A percentile compares a stretch with the other conserved stretches of the same genome.
Conservation (phyloP, 768 basidiomycete species). For the Paxillus involutus region DNA sequence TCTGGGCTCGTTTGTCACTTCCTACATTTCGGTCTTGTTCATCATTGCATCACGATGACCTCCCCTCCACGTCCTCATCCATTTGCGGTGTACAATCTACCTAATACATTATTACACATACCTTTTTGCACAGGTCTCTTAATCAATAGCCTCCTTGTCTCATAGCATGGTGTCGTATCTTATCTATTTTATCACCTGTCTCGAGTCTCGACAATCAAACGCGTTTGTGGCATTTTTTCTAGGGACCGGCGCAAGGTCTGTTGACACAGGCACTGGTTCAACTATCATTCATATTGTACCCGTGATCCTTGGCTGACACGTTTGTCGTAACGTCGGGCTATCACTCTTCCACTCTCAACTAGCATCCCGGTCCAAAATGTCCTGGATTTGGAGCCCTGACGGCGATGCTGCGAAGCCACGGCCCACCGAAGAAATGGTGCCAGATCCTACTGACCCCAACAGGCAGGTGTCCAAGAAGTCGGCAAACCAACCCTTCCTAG, state of each 20-base stretch:
- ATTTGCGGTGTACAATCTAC: slow-evolving; percentile 34
- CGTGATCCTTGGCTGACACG: background rate
- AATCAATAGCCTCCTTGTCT: slow-evolving; percentile 25
- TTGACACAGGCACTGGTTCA: no score
- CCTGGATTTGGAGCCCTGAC: slow-evolving; percentile 58
- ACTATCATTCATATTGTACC: background rate
- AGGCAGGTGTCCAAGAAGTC: slow-evolving; percentile 78
- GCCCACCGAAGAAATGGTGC: slow-evolving; percentile 47
- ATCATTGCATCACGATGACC: slow-evolving; percentile 28
- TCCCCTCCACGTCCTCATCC: slow-evolving; percentile 20
- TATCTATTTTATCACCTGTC: slow-evolving; percentile 8
- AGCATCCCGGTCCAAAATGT: slow-evolving; percentile 41
- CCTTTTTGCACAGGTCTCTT: slow-evolving; percentile 31
- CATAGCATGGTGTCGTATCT: slow-evolving; percentile 19
- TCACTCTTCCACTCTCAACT: background rate
- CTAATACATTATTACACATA: slow-evolving; percentile 33
- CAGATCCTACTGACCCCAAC: slow-evolving; percentile 62
- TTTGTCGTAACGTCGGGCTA: background rate
- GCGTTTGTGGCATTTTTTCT: background rate
- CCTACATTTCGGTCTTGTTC: slow-evolving; percentile 4
- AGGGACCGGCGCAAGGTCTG: background rate
- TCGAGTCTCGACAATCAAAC: background rate
- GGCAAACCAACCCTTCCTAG: slow-evolving; percentile 84
- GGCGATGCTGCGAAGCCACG: slow-evolving; percentile 38
- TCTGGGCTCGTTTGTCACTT: slow-evolving; percentile 12